Evolutionary conservation across 768 basidiomycete genomes (phyloP).

Genomic region (Tulasnella sp.): DNA sequence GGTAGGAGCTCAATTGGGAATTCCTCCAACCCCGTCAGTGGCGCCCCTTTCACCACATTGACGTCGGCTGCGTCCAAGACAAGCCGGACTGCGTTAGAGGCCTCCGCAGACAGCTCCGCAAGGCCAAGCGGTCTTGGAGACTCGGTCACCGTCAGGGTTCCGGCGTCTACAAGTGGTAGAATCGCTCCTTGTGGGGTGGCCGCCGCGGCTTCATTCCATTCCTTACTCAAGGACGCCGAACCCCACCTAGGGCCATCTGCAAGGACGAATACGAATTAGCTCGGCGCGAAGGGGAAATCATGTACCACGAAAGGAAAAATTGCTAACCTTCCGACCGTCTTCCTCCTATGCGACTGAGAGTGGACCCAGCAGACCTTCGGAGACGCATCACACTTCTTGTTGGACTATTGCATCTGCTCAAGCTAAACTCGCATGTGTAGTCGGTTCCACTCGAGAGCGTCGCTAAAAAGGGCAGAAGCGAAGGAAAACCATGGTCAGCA

Average conservation of each 20-base stretch:
- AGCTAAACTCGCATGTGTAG: neutral
- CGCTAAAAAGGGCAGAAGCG: neutral
- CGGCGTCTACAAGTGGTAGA: neutral
- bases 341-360: neutral
- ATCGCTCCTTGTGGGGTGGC: neutral
- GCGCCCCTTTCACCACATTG: neutral
- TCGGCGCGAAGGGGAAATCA: neutral
- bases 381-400: neutral
- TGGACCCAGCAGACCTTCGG: neutral
- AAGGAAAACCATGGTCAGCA: neutral
- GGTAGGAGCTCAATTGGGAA: neutral
- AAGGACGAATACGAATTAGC: neutral
- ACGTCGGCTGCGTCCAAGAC: neutral
- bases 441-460: neutral
- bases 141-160: neutral
- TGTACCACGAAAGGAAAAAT: neutral
- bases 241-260: neutral
- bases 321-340: neutral
- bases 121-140: neutral
- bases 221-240: neutral
- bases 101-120: neutral
- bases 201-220: neutral
- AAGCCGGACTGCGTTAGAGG: neutral
- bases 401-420: neutral
- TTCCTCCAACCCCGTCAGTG: neutral